Base-by-base conservation (phyloP, 495 filamentous ascomycete species). In the Aspergillus leporis region DNA sequence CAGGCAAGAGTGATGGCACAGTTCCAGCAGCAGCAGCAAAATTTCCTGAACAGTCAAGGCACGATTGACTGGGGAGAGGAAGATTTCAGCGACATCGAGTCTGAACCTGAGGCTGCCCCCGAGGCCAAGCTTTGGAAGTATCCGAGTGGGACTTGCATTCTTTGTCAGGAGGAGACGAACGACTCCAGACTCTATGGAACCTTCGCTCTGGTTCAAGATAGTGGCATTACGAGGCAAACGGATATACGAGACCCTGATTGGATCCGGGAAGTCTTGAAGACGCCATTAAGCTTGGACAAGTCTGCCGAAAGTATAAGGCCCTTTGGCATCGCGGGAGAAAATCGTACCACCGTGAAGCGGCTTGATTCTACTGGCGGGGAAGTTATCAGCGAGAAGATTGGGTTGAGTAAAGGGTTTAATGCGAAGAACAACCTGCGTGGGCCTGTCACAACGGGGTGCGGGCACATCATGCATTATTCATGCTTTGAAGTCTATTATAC, bases 391-490 rank as follows among this genome's bases (percentile, higher is more conserved):
- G 92, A 94, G 64, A 86, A 89, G 55, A 87, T 95, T 75, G 87
- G 85, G 18, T 81, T 98, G 19, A 93, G 92, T 47, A 93, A 92
- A 72, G 94, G 94, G 2, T 98, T 96, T 65, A 87, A 91, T 4
- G 72, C 85, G 10, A 77, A 78, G 23, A 82, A 86, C 40, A 85
- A 82, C 9, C 78, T 80, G 40, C 79, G 81, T n/a, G 95, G 92
- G 0, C 90, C 93, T 4, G 90, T 98, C 6, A 85, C 92, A 8
- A 91, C 90, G 41, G 90, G 93, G 30, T 99, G 94, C 73, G 93
- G 92, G 6, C 94, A 99, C 71, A 93, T 98, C 61, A 99, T 99
- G 94, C 94, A 99, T 68, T 99, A 90, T 67, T 84, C 84, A 32
- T 99, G 94, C 72, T 99, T 98, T 66, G 93, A 97, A 62, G 83